Evolutionary conservation across 441 rosid genomes (phyloP).

Genomic region (Gossypium trilobum): DNA sequence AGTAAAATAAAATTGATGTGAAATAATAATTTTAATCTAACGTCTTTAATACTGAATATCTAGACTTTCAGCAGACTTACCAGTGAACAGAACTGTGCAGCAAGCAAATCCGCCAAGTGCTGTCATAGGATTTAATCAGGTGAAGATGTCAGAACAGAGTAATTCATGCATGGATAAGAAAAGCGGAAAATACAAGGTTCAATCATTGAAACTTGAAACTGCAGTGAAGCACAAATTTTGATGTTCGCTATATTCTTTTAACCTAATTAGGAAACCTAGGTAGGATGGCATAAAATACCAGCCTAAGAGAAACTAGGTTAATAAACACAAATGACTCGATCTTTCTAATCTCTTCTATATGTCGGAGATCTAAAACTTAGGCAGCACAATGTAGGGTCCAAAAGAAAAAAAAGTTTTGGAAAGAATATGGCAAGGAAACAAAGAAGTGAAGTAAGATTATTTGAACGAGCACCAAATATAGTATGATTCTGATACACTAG

Average conservation of each 20-base stretch:
- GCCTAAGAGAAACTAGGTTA: constrained; percentile 2
- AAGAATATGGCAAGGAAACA: neutral
- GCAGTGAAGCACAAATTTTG: neutral
- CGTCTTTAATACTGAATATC: neutral
- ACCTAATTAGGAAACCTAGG: neutral
- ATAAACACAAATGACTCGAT: neutral
- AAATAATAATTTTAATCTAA: neutral
- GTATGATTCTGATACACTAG: neutral
- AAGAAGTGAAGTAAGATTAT: neutral
- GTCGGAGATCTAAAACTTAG: neutral
- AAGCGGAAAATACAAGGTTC: constrained; percentile 8
- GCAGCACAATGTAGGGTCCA: neutral
- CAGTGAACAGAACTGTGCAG: constrained; percentile 56
- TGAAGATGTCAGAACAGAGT: constrained; percentile 23
- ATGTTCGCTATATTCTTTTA: constrained; percentile 4
- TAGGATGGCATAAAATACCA: neutral
- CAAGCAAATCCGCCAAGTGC: constrained; percentile 88
- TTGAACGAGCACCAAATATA: neutral
- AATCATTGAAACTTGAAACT: neutral
- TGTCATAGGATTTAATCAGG: constrained; percentile 35
- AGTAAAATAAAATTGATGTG: constrained; percentile 17
- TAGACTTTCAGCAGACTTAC: constrained; percentile 33
- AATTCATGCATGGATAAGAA: constrained; percentile 7
- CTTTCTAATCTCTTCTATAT: neutral
- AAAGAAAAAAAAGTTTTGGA: neutral